Evolutionary conservation across 768 basidiomycete genomes (phyloP).

Genomic region (Rhodotorula graminis): DNA sequence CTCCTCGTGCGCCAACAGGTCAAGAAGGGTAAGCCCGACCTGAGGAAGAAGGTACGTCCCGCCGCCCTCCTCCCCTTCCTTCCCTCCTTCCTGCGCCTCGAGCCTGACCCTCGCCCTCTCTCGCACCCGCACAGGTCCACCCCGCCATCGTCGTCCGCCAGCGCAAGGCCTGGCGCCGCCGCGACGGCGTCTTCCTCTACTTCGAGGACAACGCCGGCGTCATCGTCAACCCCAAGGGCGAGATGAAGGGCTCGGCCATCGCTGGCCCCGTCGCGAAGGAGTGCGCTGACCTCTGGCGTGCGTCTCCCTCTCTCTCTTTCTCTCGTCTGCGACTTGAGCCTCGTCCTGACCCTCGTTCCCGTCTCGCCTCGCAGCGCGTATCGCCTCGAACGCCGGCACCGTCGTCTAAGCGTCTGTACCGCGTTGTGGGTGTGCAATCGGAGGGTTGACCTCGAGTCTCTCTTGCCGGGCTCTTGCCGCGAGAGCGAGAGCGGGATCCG

Average conservation of each 20-base stretch:
- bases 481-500: too few relatives aligned
- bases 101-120: too few relatives aligned
- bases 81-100: too few relatives aligned
- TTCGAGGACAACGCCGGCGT: constrained; percentile 65
- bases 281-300: constrained; percentile 63
- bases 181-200: constrained; percentile 94
- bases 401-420: constrained; percentile 56
- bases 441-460: background rate
- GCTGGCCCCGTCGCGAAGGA: constrained; percentile 98
- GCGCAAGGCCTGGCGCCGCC: constrained; percentile 95
- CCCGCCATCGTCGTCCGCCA: constrained; percentile 75
- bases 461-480: too few relatives aligned
- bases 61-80: constrained; percentile 55
- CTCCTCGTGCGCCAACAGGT: constrained; percentile 56
- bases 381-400: constrained; percentile 96
- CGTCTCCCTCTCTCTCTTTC: background rate
- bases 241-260: constrained; percentile 97
- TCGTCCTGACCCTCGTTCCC: too few relatives aligned
- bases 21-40: constrained; percentile 99
- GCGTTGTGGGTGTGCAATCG: background rate
- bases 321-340: background rate
- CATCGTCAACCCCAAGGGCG: constrained; percentile 52
- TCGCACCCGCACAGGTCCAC: background rate
- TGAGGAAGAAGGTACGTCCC: constrained; percentile 73
- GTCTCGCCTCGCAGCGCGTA: constrained; percentile 81